Base-by-base conservation (phyloP, 352 stramenopile genomes). In the Pythium plurisporium region DNA sequence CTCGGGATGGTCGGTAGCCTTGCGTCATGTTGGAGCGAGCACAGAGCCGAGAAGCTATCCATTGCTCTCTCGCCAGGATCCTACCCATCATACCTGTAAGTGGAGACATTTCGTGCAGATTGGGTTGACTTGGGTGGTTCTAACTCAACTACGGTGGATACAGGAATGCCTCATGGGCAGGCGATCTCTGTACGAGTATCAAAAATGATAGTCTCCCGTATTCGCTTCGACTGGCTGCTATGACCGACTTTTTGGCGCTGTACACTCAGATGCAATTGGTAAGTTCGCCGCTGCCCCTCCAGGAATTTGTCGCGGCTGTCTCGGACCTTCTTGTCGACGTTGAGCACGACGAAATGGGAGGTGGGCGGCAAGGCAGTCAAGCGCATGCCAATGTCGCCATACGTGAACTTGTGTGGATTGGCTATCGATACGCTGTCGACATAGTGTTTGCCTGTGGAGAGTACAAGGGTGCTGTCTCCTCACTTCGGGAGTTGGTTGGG, bases 391-490 rank as follows among this genome's bases (percentile, higher is more conserved):
- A 45, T 9, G 31, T 25, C n/a, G 22, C 34, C 25, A 29, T 52
- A 9, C 19, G 30, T 11, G 61, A 63, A 20, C 54, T 68, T 1
- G 33, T 37, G 2, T 68, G 61, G 61, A 60, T 64, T 33, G 41
- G 25, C 3, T 68, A 60, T 30, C 47, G 61, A 12, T 47, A 29
- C 29, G 54, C 45, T 5, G 41, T 63, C 14, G 61, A 64, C 15
- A 43, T 19, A 10, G 42, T 62, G 37, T 59, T 67, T 41, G 15
- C 33, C 6, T 19, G 55, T 34, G 52, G 40, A 22, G 36, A 51
- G 19, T 2, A 30, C 4, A 29, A 52, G 23, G 34, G 46, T 14
- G 53, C 61, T 2, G 23, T 68, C 22, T 53, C 53, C 14, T 26
- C 33, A 17, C 42, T 65, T 14, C 33, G 42, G 38, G 49, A 59